Evolutionary conservation across 805 yeast species (phyloP).

Genomic region (Cyberlindnera xylosilytica): DNA sequence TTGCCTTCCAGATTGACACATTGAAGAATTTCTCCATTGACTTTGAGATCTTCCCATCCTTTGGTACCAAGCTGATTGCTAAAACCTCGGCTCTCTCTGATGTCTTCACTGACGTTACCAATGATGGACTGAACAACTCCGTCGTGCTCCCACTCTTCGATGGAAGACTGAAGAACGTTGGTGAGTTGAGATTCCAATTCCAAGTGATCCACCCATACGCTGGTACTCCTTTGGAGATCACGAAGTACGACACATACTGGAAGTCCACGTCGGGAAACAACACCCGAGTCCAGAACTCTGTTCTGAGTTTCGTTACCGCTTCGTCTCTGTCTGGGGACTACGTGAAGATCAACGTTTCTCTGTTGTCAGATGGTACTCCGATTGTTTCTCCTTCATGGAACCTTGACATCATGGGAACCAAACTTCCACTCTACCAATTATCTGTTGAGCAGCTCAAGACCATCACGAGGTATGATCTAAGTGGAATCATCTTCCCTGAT

Average conservation of each 20-base stretch:
- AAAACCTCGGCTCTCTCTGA: slow-evolving; percentile 77
- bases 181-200: slow-evolving; percentile 72
- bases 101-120: slow-evolving; percentile 35
- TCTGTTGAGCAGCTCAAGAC: slow-evolving; percentile 31
- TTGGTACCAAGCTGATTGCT: slow-evolving; percentile 89
- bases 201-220: slow-evolving; percentile 87
- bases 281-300: slow-evolving; percentile 25
- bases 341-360: slow-evolving; percentile 62
- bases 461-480: slow-evolving; percentile 28
- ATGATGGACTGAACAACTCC: slow-evolving; percentile 37
- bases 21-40: slow-evolving; percentile 74
- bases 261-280: slow-evolving; percentile 68
- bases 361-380: slow-evolving; percentile 81
- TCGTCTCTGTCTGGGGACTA: slow-evolving; percentile 86
- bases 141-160: slow-evolving; percentile 75
- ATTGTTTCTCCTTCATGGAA: slow-evolving; percentile 72
- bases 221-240: slow-evolving; percentile 80
- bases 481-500: slow-evolving; percentile 16
- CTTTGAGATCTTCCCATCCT: slow-evolving; percentile 89
- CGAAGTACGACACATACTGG: slow-evolving; percentile 96
- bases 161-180: slow-evolving; percentile 74
- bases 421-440: slow-evolving; percentile 59
- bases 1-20: slow-evolving; percentile 81
- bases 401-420: slow-evolving; percentile 47
- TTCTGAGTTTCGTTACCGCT: slow-evolving; percentile 79